Conservation (phyloP, 2,329 filamentous ascomycete genomes). For the Thielaviopsis musarum region DNA sequence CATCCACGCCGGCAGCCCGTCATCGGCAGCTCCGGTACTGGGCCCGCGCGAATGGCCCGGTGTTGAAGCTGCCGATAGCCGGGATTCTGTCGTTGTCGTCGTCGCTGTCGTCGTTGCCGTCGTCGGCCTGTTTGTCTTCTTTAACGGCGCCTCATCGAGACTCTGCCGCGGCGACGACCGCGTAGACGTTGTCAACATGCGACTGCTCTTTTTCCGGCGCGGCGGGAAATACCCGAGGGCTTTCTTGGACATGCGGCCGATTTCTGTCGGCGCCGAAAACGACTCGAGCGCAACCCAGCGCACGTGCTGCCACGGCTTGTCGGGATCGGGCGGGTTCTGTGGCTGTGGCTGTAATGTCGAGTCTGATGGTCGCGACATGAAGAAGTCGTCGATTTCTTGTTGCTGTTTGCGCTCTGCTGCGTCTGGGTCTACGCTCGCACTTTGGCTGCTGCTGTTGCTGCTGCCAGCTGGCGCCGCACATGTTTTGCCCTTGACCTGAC, state of each 20-base stretch:
- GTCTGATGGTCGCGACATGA: constrained; percentile 1
- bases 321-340: constrained; percentile 18
- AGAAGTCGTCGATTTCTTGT: constrained; percentile 8
- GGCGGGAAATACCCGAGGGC: constrained; percentile 85
- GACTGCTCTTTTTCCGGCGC: constrained; percentile 66
- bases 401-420: constrained; percentile 7
- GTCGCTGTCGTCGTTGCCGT: background rate
- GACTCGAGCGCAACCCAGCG: constrained; percentile 75
- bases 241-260: constrained; percentile 66
- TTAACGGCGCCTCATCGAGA: constrained; percentile 26
- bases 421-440: background rate
- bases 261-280: constrained; percentile 53
- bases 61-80: background rate
- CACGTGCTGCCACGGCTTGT: constrained; percentile 67
- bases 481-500: constrained; percentile 60
- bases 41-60: background rate
- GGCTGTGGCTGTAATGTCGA: background rate
- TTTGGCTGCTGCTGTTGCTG: background rate
- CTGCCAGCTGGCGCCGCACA: constrained; percentile 34
- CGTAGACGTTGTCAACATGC: constrained; percentile 46
- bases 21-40: background rate
- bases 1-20: constrained; percentile 43
- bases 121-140: background rate
- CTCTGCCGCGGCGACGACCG: constrained; percentile 51
- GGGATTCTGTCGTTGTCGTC: too few species aligned